These are phyloP conservation scores for Nemania abortiva DNA, from an alignment of 2,329 filamentous ascomycete genomes.

Conservation along the genomic window DNA sequence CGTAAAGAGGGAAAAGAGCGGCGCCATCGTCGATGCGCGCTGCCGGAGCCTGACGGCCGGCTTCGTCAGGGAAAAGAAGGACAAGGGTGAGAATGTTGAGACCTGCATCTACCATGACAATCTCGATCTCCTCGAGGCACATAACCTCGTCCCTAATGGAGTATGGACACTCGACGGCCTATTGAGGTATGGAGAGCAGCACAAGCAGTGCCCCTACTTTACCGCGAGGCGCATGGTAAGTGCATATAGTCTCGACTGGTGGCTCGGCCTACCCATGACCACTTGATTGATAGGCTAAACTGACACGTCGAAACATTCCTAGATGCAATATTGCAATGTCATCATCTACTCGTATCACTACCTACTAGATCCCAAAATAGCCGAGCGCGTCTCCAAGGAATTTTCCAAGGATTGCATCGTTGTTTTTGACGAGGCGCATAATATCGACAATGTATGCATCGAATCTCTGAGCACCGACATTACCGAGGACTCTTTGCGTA, in stretches of 20 bases:
- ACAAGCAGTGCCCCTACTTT: slow-evolving; percentile 98
- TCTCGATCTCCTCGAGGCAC: slow-evolving; percentile 91
- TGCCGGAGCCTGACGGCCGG: slow-evolving; percentile 95
- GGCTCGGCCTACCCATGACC: background rate
- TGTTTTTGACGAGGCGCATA: slow-evolving; percentile 98
- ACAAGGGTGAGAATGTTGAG: slow-evolving; percentile 92
- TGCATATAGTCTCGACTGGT: slow-evolving; percentile 21
- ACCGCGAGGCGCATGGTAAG: slow-evolving; percentile 91
- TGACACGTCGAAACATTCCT: slow-evolving; percentile 33
- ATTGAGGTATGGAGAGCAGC: slow-evolving; percentile 88
- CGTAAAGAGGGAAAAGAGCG: slow-evolving; percentile 96
- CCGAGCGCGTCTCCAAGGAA: slow-evolving; percentile 93
- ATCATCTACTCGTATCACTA: slow-evolving; percentile 99
- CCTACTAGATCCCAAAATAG: slow-evolving; percentile 96
- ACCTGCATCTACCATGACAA: slow-evolving; percentile 98
- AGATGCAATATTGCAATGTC: slow-evolving; percentile 99
- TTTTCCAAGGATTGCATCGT: slow-evolving; percentile 98
- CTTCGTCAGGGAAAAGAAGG: slow-evolving; percentile 98
- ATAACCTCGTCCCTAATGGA: slow-evolving; percentile 93
- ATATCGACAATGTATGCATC: slow-evolving; percentile 99
- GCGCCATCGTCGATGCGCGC: slow-evolving; percentile 91
- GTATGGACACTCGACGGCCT: slow-evolving; percentile 96
- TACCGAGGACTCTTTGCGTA: slow-evolving; percentile 92
- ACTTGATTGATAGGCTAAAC: slow-evolving; percentile 1
- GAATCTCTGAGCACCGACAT: slow-evolving; percentile 97